Evolutionary conservation across 169 alveolate genomes (phyloP).

Genomic region (Cystoisospora suis): DNA sequence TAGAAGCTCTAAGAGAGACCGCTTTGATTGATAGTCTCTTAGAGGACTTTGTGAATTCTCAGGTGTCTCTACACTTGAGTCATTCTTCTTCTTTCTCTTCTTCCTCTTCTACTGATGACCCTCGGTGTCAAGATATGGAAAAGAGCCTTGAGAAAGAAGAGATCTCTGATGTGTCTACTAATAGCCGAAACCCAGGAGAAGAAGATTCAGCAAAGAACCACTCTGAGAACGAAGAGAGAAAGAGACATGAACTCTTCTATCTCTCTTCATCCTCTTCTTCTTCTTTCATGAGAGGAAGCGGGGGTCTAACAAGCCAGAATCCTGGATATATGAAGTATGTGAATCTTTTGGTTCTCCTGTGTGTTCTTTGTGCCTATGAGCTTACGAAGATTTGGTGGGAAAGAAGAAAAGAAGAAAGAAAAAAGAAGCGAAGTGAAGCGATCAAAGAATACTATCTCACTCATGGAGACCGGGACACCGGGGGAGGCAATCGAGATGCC

Average conservation of each 20-base stretch:
- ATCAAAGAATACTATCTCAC: neutral
- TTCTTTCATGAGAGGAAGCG: too few relatives aligned
- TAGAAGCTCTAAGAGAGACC: conserved; percentile 48
- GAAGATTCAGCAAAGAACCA: too few relatives aligned
- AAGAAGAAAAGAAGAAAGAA: conserved; percentile 7
- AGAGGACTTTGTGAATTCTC: conserved; percentile 50
- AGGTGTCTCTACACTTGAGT: conserved; percentile 18
- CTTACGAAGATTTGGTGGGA: conserved; percentile 52
- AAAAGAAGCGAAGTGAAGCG: neutral
- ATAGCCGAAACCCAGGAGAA: conserved; percentile 23
- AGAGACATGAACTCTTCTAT: too few relatives aligned
- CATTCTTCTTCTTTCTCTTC: too few relatives aligned
- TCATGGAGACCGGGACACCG: neutral
- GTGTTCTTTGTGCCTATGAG: conserved; percentile 50
- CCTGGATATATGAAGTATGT: conserved; percentile 40
- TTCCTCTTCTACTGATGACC: neutral
- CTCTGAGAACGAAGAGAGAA: neutral
- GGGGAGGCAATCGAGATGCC: neutral
- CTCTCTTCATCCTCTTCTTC: too few relatives aligned
- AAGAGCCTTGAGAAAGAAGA: neutral
- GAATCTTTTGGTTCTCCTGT: conserved; percentile 45
- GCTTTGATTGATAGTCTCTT: conserved; percentile 43
- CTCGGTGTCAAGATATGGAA: too few relatives aligned
- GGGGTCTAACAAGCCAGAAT: neutral
- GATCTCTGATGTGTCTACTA: neutral